These are phyloP conservation scores for Cordyceps sp. DNA, from an alignment of 2,329 filamentous ascomycete species.

Conservation along the genomic window DNA sequence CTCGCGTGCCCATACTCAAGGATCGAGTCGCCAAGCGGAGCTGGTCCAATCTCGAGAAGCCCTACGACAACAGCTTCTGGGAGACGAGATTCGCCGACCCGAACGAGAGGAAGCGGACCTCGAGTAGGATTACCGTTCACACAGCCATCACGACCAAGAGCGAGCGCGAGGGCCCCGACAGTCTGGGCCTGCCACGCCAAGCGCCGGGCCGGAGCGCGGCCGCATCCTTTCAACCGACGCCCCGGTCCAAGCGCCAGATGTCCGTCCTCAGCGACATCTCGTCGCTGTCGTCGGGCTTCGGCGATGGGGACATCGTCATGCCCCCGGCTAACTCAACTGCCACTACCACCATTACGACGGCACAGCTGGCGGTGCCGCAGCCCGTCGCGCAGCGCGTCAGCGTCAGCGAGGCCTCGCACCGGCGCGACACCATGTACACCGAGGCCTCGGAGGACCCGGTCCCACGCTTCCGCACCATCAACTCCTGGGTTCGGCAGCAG, in stretches of 20 bases:
- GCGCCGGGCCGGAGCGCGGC: constrained; percentile 3
- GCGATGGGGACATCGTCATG: constrained; percentile 41
- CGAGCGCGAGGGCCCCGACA: neutral
- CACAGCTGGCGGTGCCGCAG: constrained; percentile 1
- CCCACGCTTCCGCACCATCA: constrained; percentile 38
- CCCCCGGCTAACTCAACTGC: constrained; percentile 10
- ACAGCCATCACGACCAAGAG: constrained; percentile 4
- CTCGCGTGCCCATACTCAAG: constrained; percentile 18
- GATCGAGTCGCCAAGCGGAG: constrained; percentile 13
- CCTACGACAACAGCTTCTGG: constrained; percentile 7
- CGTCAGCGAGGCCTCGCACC: constrained; percentile 1
- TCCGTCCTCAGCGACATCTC: constrained; percentile 32
- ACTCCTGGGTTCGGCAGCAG: constrained; percentile 51
- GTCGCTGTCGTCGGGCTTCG: constrained; percentile 47
- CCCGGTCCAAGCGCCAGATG: constrained; percentile 5
- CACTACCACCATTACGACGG: constrained; percentile 5
- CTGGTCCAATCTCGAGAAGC: constrained; percentile 17
- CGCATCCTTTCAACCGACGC: constrained; percentile 3
- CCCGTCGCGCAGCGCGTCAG: constrained; percentile 3
- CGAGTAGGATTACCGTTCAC: constrained; percentile 3
- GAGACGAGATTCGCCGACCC: constrained; percentile 3
- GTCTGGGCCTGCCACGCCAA: neutral
- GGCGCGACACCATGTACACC: constrained; percentile 35
- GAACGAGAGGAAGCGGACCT: neutral
- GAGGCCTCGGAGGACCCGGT: constrained; percentile 35